phyloP scores from a whole-genome alignment of 2,329 filamentous ascomycete genomes.

The Talaromyces atroroseus region DNA sequence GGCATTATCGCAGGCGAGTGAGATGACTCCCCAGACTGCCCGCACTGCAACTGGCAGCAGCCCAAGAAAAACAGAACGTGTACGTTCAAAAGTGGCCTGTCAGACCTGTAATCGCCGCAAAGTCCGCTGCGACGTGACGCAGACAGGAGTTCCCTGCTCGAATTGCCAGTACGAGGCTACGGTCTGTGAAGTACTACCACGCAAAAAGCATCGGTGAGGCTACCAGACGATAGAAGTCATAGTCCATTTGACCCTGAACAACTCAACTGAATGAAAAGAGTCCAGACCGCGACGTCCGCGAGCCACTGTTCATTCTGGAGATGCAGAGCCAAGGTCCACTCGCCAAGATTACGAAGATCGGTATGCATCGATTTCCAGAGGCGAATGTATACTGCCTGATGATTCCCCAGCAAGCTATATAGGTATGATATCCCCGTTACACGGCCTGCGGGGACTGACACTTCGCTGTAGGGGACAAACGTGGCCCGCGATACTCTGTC shows the following conservation, averaged over 20 bases:
- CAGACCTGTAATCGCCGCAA: slow-evolving; percentile 83
- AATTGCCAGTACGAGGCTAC: slow-evolving; percentile 63
- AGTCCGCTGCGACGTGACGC: slow-evolving; percentile 88
- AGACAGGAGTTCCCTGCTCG: slow-evolving; percentile 75
- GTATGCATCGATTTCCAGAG: not conserved
- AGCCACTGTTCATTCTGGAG: not conserved
- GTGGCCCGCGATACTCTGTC: slow-evolving; percentile 4
- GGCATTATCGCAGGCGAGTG: no score
- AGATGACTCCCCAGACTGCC: not conserved
- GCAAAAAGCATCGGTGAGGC: slow-evolving; percentile 70
- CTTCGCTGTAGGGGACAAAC: not conserved
- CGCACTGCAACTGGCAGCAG: not conserved
- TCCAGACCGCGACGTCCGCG: not conserved
- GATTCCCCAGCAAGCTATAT: not conserved
- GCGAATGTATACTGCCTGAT: not conserved
- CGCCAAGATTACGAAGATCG: slow-evolving; percentile 18
- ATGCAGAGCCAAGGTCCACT: slow-evolving; percentile 20
- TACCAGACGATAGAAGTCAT: not conserved
- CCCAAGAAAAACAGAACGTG: slow-evolving; percentile 52
- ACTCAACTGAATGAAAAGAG: not conserved
- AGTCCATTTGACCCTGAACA: no score
- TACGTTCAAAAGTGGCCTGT: slow-evolving; percentile 80
- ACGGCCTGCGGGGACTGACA: no score
- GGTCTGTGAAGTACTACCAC: slow-evolving; percentile 51
- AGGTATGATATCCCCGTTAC: not conserved